Evolutionary conservation across 1,284 basidiomycete genomes (phyloP).

Genomic region (Malassezia japonica): DNA sequence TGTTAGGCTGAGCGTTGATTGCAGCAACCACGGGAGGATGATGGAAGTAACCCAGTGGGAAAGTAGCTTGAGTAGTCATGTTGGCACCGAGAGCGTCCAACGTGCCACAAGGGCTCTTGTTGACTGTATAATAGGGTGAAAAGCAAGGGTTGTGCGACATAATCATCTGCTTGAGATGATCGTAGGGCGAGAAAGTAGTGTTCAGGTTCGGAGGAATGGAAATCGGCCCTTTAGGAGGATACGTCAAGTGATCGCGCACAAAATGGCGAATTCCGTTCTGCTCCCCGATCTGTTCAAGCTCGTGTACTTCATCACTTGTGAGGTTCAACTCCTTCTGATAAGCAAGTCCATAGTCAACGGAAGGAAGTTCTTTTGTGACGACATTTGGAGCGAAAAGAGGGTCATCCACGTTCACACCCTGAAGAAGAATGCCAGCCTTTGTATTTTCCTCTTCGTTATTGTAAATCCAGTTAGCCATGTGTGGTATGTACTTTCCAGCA

Average conservation of each 20-base stretch:
- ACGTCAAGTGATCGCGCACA: constrained; percentile 29
- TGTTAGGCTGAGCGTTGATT: constrained; percentile 26
- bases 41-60: constrained; percentile 20
- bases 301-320: constrained; percentile 16
- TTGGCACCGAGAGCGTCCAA: constrained; percentile 19
- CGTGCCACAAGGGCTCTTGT: not conserved
- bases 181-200: constrained; percentile 4
- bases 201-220: constrained; percentile 15
- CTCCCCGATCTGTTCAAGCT: constrained; percentile 22
- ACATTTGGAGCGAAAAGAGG: constrained; percentile 27
- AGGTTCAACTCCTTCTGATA: constrained; percentile 14
- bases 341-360: constrained; percentile 17
- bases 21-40: constrained; percentile 29
- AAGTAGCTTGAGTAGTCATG: not conserved
- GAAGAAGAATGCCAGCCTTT: constrained; percentile 24
- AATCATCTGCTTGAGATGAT: not conserved
- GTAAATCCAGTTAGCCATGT: constrained; percentile 54
- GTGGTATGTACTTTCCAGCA: constrained; percentile 93
- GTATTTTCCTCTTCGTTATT: constrained; percentile 21
- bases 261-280: constrained; percentile 28
- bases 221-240: constrained; percentile 30
- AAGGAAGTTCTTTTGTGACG: constrained; percentile 25
- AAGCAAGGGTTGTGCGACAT: constrained; percentile 25
- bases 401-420: constrained; percentile 39
- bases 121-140: constrained; percentile 18